A percentile compares a stretch with the other conserved stretches of the same genome.
Conservation (phyloP, 768 basidiomycete genomes). For the Termitomyces sp. region DNA sequence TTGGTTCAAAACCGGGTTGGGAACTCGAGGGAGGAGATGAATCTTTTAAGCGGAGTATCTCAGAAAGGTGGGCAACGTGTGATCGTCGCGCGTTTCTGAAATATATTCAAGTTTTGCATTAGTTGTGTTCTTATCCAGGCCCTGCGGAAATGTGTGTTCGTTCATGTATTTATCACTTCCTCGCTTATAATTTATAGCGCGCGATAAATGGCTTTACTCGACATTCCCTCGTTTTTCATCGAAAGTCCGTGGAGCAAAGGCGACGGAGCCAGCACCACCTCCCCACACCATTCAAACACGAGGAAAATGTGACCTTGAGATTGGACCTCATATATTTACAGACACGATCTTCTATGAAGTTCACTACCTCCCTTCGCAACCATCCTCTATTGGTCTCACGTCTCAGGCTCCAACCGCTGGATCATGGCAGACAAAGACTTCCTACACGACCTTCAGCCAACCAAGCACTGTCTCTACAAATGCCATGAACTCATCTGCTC, state of each 20-base stretch:
- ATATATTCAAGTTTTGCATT: neutral
- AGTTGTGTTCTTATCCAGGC: slow-evolving; percentile 65
- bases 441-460: slow-evolving; percentile 18
- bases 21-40: slow-evolving; percentile 46
- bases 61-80: slow-evolving; percentile 46
- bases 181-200: slow-evolving; percentile 36
- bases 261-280: slow-evolving; percentile 45
- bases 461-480: neutral
- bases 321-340: slow-evolving; percentile 71
- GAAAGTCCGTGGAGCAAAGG: slow-evolving; percentile 55
- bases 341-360: slow-evolving; percentile 72
- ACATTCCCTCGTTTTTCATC: slow-evolving; percentile 71
- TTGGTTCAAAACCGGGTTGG: slow-evolving; percentile 56
- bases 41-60: slow-evolving; percentile 34
- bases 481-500: slow-evolving; percentile 21
- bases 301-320: slow-evolving; percentile 64
- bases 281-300: slow-evolving; percentile 62
- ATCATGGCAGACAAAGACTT: slow-evolving; percentile 24
- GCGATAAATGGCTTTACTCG: slow-evolving; percentile 64
- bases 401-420: slow-evolving; percentile 20
- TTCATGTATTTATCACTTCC: slow-evolving; percentile 6
- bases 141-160: slow-evolving; percentile 58
- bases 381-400: slow-evolving; percentile 8
- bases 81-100: neutral
- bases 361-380: slow-evolving; percentile 45